Percentiles rank a stretch among this genome's conserved stretches.
Conservation (phyloP, 805 yeast species). For the Jamesozyma jinghongensis region DNA sequence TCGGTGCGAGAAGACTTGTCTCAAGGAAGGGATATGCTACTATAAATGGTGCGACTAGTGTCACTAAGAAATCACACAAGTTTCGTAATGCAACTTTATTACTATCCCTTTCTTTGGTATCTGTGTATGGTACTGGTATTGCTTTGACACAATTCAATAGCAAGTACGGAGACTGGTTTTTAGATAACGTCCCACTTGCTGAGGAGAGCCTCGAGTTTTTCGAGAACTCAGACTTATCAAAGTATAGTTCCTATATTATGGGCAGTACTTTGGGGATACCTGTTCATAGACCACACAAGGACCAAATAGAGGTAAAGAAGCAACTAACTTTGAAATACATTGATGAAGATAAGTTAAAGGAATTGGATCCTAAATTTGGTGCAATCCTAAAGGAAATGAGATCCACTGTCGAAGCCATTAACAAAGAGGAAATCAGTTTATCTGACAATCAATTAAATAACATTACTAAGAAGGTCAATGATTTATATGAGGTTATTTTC, state of each 20-base stretch:
- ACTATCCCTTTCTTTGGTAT: slow-evolving; percentile 27
- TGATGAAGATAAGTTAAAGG: neutral
- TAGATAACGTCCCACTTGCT: slow-evolving; percentile 57
- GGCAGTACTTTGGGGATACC: slow-evolving; percentile 18
- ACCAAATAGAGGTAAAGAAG: neutral
- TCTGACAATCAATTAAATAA: slow-evolving; percentile 13
- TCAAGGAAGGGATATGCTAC: slow-evolving; percentile 8
- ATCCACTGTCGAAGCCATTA: slow-evolving; percentile 29
- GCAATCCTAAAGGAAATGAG: slow-evolving; percentile 28
- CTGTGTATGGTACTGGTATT: slow-evolving; percentile 52
- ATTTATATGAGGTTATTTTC: slow-evolving; percentile 9
- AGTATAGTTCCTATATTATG: slow-evolving; percentile 17
- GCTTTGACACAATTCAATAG: slow-evolving; percentile 51
- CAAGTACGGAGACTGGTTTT: slow-evolving; percentile 50
- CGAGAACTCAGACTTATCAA: slow-evolving; percentile 26
- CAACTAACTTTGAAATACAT: slow-evolving; percentile 1
- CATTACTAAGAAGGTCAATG: slow-evolving; percentile 11
- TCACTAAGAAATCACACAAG: slow-evolving; percentile 12
- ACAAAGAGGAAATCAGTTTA: slow-evolving; percentile 28
- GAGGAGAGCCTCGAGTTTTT: slow-evolving; percentile 43
- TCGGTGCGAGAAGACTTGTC: neutral
- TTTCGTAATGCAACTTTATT: slow-evolving; percentile 28
- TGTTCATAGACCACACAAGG: slow-evolving; percentile 4
- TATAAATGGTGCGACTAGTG: slow-evolving; percentile 11
- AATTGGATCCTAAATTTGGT: slow-evolving; percentile 9